These are phyloP conservation scores for Starmerella cellae DNA, from an alignment of 805 yeast species.

Conservation along the genomic window DNA sequence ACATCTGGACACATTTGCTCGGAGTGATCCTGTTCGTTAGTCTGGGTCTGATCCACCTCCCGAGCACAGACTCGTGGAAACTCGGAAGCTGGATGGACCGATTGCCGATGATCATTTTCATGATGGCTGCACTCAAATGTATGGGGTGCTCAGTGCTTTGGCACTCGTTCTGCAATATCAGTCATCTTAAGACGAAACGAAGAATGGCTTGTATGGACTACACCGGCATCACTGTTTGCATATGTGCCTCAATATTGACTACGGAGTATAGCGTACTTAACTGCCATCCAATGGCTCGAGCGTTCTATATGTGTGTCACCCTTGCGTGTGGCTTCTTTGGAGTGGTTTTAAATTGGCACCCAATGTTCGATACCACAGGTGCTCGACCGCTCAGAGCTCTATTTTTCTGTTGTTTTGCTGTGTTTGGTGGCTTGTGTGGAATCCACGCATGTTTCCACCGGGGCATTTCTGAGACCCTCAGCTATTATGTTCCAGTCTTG, in stretches of 20 bases:
- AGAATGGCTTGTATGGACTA: slow-evolving; percentile 88
- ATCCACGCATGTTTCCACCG: slow-evolving; percentile 40
- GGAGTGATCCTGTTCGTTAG: slow-evolving; percentile 53
- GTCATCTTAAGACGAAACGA: slow-evolving; percentile 46
- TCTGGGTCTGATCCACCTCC: slow-evolving; percentile 48
- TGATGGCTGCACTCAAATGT: slow-evolving; percentile 64
- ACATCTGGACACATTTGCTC: slow-evolving; percentile 81
- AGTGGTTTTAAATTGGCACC: slow-evolving; percentile 78
- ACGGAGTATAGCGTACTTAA: slow-evolving; percentile 71
- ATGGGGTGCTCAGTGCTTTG: slow-evolving; percentile 66
- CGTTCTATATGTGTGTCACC: slow-evolving; percentile 47
- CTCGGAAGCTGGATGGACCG: slow-evolving; percentile 35
- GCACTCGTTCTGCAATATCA: slow-evolving; percentile 83
- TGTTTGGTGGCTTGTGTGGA: slow-evolving; percentile 58
- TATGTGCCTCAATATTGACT: slow-evolving; percentile 77
- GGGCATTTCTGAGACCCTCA: slow-evolving; percentile 41
- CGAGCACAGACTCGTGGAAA: slow-evolving; percentile 40
- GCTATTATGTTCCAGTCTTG: slow-evolving; percentile 52
- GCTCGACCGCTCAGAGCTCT: slow-evolving; percentile 64
- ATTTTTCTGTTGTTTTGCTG: slow-evolving; percentile 68
- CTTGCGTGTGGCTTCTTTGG: slow-evolving; percentile 58
- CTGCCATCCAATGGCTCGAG: slow-evolving; percentile 39
- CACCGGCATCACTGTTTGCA: slow-evolving; percentile 81
- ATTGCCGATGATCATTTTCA: slow-evolving; percentile 46
- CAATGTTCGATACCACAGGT: slow-evolving; percentile 77